Evolutionary conservation across 345 rosid genomes (phyloP).

Genomic region (Corchorus olitorius): DNA sequence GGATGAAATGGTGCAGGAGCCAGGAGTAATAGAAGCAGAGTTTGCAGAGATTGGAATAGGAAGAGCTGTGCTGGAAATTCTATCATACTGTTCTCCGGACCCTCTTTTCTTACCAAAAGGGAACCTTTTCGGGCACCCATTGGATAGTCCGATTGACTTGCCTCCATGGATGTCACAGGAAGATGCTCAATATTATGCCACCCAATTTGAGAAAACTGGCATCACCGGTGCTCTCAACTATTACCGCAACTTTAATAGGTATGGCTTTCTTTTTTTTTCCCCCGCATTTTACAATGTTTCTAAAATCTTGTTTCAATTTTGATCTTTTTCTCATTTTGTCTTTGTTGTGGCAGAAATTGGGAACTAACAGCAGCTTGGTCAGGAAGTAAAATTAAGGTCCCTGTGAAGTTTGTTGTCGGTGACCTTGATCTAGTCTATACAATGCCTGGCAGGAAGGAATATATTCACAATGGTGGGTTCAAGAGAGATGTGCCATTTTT

Average conservation of each 20-base stretch:
- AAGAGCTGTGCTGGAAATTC: not conserved
- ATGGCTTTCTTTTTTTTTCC: not conserved
- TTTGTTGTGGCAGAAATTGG: constrained; percentile 51
- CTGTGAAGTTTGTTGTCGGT: constrained; percentile 50
- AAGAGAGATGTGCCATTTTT: not conserved
- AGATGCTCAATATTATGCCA: not conserved
- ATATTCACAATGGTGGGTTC: too few species aligned
- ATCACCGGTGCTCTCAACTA: not conserved
- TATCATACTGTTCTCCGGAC: constrained; percentile 4
- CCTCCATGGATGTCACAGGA: constrained; percentile 6
- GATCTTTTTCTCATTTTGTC: too few species aligned
- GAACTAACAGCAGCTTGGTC: constrained; percentile 59
- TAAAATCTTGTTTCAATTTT: too few species aligned
- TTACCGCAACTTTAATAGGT: constrained; percentile 18
- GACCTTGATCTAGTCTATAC: constrained; percentile 45
- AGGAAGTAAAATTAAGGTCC: constrained; percentile 46
- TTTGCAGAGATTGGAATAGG: constrained; percentile 15
- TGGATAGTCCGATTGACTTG: constrained; percentile 6
- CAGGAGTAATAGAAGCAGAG: constrained; percentile 18
- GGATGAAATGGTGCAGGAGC: constrained; percentile 36
- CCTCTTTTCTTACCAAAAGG: constrained; percentile 20
- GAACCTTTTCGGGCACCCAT: constrained; percentile 8
- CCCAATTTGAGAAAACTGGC: constrained; percentile 12
- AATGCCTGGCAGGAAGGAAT: constrained; percentile 15
- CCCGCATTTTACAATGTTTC: not conserved